A percentile compares a stretch with the other conserved stretches of the same genome.
Evolutionary conservation across 1,284 basidiomycete species (phyloP).

Genomic region (Cryptococcus deneoformans): DNA sequence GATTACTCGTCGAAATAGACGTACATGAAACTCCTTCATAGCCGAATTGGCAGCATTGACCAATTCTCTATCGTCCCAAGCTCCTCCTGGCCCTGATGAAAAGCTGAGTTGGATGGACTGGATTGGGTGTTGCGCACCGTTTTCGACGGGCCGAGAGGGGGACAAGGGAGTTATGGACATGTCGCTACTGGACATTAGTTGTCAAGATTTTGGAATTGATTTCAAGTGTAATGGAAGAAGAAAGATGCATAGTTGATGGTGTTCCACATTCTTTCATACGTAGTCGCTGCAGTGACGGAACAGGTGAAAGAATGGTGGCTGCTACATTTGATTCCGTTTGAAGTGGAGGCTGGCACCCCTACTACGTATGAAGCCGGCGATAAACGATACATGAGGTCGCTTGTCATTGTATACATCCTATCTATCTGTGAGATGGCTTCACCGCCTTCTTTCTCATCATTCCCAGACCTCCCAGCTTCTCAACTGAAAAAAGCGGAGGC

Average conservation of each 20-base stretch:
- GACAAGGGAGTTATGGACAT: not conserved
- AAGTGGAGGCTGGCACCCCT: not conserved
- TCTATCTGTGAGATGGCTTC: not conserved
- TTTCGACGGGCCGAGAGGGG: not conserved
- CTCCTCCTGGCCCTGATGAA: slow-evolving; percentile 17
- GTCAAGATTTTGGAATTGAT: not conserved
- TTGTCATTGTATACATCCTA: too few relatives aligned
- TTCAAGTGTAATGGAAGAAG: not conserved
- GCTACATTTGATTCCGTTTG: slow-evolving; percentile 1
- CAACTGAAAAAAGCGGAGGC: too few relatives aligned
- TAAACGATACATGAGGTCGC: not conserved
- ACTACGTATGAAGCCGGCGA: not conserved
- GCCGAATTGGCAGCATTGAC: slow-evolving; percentile 47
- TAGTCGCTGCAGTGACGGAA: too few relatives aligned
- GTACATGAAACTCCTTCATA: slow-evolving; percentile 47
- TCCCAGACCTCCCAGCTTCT: slow-evolving; percentile 4
- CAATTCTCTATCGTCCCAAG: slow-evolving; percentile 49
- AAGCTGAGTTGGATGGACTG: slow-evolving; percentile 17
- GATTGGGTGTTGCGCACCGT: not conserved
- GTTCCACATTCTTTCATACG: too few relatives aligned
- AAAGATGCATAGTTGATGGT: not conserved
- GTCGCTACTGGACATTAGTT: not conserved
- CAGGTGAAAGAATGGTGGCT: too few relatives aligned
- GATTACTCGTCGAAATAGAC: slow-evolving; percentile 6
- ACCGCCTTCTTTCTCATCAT: slow-evolving; percentile 7